A percentile compares a stretch with the other conserved stretches of the same genome.
Evolutionary conservation across 2,329 filamentous ascomycete genomes (phyloP).

Genomic region (Thielaviopsis euricoi): DNA sequence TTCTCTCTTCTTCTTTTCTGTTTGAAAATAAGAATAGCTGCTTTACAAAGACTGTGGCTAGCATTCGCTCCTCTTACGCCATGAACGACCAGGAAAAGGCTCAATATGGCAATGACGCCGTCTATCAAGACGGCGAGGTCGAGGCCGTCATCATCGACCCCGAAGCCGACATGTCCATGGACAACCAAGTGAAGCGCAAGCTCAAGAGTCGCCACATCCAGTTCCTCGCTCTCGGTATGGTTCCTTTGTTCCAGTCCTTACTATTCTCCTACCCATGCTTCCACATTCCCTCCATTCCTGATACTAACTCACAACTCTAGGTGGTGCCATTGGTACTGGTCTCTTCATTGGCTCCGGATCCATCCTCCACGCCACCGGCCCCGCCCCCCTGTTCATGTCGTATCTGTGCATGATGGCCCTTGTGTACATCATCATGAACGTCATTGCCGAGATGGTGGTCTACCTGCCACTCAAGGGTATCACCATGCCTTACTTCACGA

Average conservation of each 20-base stretch:
- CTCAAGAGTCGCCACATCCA: conserved; percentile 45
- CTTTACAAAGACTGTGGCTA: no score
- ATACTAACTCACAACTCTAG: conserved; percentile 9
- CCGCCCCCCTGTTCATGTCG: conserved; percentile 52
- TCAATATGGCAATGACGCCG: neutral
- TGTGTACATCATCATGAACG: conserved; percentile 38
- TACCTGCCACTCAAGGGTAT: conserved; percentile 39
- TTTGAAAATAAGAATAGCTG: no score
- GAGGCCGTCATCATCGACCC: conserved; percentile 5
- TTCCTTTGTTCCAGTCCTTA: neutral
- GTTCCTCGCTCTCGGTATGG: conserved; percentile 36
- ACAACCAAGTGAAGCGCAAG: conserved; percentile 35
- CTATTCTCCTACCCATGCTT: no score
- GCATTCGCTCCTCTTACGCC: no score
- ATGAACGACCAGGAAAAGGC: neutral
- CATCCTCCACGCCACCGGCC: conserved; percentile 38
- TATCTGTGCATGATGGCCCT: conserved; percentile 41
- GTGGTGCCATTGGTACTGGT: conserved; percentile 45
- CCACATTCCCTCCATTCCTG: neutral
- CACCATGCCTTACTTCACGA: conserved; percentile 38
- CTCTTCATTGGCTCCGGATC: conserved; percentile 45
- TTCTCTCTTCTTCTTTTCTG: no score
- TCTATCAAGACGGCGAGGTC: neutral
- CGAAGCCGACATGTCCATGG: conserved; percentile 12
- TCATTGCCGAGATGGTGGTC: conserved; percentile 36